phyloP scores from a whole-genome alignment of 768 basidiomycete species.

The Suillus ampliporus region DNA sequence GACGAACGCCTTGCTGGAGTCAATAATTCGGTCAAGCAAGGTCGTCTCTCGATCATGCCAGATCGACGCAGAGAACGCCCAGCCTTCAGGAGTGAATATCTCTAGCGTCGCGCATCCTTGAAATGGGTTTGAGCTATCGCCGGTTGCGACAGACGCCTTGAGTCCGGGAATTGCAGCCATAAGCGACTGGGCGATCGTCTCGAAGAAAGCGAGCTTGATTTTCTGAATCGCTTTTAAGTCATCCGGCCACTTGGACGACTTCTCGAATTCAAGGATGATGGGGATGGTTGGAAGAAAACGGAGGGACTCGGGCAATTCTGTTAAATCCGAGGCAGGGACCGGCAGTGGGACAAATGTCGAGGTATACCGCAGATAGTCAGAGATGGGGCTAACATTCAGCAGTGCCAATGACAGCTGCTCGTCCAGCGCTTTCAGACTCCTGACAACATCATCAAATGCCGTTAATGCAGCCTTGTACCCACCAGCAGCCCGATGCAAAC shows the following conservation, averaged over 20 bases:
- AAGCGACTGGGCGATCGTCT: slow-evolving; percentile 73
- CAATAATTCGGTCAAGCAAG: slow-evolving; percentile 73
- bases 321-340: slow-evolving; percentile 55
- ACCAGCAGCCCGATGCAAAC: slow-evolving; percentile 39
- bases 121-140: slow-evolving; percentile 56
- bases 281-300: slow-evolving; percentile 74
- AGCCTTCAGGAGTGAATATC: slow-evolving; percentile 79
- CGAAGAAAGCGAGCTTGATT: slow-evolving; percentile 92
- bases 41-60: slow-evolving; percentile 87
- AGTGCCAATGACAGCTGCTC: slow-evolving; percentile 77
- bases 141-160: slow-evolving; percentile 62
- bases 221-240: slow-evolving; percentile 92
- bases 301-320: slow-evolving; percentile 60
- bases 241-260: slow-evolving; percentile 93
- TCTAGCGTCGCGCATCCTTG: slow-evolving; percentile 78
- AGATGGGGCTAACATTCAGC: slow-evolving; percentile 74
- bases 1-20: slow-evolving; percentile 40
- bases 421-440: slow-evolving; percentile 74
- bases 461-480: slow-evolving; percentile 77
- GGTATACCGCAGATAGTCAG: slow-evolving; percentile 82
- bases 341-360: slow-evolving; percentile 83
- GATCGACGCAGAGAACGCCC: slow-evolving; percentile 84
- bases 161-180: slow-evolving; percentile 57
- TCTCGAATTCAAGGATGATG: slow-evolving; percentile 87
- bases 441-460: slow-evolving; percentile 83